Conservation (phyloP, 164 flowering plant species). For the Stephania yunnanensis region DNA sequence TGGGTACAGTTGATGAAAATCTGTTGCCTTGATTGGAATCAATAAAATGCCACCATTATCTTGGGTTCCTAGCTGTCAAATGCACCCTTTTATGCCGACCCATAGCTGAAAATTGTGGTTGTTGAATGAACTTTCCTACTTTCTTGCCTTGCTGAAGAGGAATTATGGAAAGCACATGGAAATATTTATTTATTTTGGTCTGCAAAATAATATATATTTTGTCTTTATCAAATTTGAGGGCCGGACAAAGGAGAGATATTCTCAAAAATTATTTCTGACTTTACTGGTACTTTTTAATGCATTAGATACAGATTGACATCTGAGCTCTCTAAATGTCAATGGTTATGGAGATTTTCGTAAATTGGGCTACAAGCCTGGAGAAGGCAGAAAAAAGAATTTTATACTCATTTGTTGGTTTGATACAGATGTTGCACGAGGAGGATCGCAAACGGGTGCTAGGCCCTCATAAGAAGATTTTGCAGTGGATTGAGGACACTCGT, state of each 20-base stretch:
- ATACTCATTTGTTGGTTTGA: neutral
- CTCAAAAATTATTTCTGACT: neutral
- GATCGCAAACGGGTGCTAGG: conserved; percentile 51
- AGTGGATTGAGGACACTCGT: conserved; percentile 72
- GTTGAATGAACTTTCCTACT: neutral
- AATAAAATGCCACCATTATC: neutral
- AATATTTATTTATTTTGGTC: too few relatives aligned
- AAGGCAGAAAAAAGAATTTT: neutral
- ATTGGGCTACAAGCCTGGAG: neutral
- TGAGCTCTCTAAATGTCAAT: neutral
- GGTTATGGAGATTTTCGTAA: neutral
- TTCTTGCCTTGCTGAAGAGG: neutral
- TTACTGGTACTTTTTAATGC: too few relatives aligned
- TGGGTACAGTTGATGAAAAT: too few relatives aligned
- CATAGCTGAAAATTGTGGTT: neutral
- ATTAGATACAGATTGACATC: neutral
- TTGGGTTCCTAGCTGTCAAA: neutral
- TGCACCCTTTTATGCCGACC: neutral
- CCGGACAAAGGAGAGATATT: neutral
- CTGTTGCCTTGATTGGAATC: neutral
- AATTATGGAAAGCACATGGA: neutral
- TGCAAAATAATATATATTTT: neutral
- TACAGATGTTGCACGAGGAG: conserved; percentile 52
- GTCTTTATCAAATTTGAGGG: neutral
- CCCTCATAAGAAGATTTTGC: conserved; percentile 62